Evolutionary conservation across 129 eudicot genomes (phyloP), one percentile per base, ranked within the genome.

Genomic region (Saposhnikovia divaricata): DNA sequence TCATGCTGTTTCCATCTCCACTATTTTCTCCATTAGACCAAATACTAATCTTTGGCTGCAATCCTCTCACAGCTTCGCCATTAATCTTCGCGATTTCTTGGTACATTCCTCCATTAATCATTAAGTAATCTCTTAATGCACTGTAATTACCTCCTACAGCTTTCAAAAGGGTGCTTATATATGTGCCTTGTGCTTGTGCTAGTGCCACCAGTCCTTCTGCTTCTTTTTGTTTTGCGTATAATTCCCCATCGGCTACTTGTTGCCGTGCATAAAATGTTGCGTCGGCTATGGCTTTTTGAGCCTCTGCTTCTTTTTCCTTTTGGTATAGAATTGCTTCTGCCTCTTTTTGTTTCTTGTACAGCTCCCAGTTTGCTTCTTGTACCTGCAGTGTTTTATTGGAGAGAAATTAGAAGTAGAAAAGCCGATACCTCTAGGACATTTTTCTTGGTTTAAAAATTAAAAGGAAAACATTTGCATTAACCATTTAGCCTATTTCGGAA

Each of bases 341-440:
- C 4, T 71, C 80, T 53, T 84, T 84, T 61, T 77, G 79, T 72
- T 80, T 78, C 80, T 76, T 77, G 77, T 83, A 83, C 21, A 83
- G 80, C 83, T 83, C 83, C 86, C 86, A 83, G 34, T 84, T 84
- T 34, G 87, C 87, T 43, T 80, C 87, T 77, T 84, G 87, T 21
- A 84, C 84, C 87, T 84, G 59, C n/a, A n/a, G n/a, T 75, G 9
- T 63, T 74, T 21, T 44, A 3, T 4, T 47, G 2, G 12, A 9
- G 27, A 25, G 28, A 4, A 46, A 25, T 21, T 11, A 19, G 0
- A 44, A 74, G 3, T 12, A 74, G 3, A 59, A 16, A 6, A 59
- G 34, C 34, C 3, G 9, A n/a, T 48, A 13, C 53, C 19, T 48
- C 18, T 15, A 48, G 19, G 47, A 44, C 47, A 9, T 44, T 44